phyloP scores from a whole-genome alignment of 495 filamentous ascomycete genomes.

The Penicillium ucsense region DNA sequence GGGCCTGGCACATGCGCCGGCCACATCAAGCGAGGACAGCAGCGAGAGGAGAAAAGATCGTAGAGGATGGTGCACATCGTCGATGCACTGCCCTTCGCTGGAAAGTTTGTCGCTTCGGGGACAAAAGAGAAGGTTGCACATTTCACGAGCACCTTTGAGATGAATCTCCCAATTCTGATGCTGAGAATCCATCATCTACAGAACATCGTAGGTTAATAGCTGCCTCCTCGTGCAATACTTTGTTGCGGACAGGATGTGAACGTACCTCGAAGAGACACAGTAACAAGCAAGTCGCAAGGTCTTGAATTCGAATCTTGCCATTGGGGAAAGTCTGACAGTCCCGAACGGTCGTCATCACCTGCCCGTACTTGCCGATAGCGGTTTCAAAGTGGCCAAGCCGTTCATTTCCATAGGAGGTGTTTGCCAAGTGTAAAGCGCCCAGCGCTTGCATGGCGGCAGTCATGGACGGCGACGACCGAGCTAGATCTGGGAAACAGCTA shows the following conservation, averaged over 20 bases:
- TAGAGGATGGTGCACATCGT: constrained; percentile 29
- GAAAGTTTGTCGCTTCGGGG: constrained; percentile 16
- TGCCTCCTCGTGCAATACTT: not conserved
- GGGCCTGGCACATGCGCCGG: constrained; percentile 30
- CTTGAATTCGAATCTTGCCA: constrained; percentile 21
- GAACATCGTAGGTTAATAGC: not conserved
- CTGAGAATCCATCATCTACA: constrained; percentile 38
- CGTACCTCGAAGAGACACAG: constrained; percentile 32
- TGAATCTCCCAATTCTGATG: constrained; percentile 33
- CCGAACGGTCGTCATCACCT: constrained; percentile 29
- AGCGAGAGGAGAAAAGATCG: constrained; percentile 31
- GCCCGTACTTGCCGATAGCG: constrained; percentile 33
- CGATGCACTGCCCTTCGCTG: constrained; percentile 23
- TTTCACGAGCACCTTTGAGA: constrained; percentile 33
- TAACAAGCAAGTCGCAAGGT: constrained; percentile 33
- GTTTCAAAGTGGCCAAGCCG: constrained; percentile 30
- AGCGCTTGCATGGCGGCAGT: constrained; percentile 35
- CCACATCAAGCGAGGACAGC: constrained; percentile 33
- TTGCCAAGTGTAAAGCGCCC: constrained; percentile 34
- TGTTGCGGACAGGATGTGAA: not conserved
- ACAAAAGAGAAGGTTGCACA: constrained; percentile 29
- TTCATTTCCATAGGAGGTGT: constrained; percentile 24
- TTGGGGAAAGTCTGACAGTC: constrained; percentile 18
- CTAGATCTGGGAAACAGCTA: constrained; percentile 26
- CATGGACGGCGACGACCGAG: constrained; percentile 30